phyloP scores from a whole-genome alignment of 257 asterid genomes.

The Forsythia viridissima region DNA sequence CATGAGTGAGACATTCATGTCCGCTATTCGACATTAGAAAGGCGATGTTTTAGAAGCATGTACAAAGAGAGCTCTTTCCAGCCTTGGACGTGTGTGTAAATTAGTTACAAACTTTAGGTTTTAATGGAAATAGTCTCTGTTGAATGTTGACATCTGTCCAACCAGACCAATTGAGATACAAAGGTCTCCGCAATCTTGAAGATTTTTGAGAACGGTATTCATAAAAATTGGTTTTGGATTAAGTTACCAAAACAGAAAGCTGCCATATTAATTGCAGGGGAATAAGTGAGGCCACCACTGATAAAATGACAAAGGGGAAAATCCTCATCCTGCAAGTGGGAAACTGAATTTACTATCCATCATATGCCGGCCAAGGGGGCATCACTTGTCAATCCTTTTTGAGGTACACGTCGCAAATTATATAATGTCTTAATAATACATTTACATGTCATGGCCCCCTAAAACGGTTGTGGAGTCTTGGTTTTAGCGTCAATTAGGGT shows the following conservation, averaged over 20 bases:
- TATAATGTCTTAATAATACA: not conserved
- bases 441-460: not conserved
- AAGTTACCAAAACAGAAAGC: not conserved
- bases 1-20: not conserved
- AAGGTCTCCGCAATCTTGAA: not conserved
- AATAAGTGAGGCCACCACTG: not conserved
- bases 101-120: not conserved
- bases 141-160: not conserved
- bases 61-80: not conserved
- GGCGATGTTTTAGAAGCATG: not conserved
- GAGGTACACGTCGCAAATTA: not conserved
- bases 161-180: not conserved
- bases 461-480: not conserved
- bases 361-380: not conserved
- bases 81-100: not conserved
- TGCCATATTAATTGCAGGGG: not conserved
- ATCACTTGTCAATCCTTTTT: not conserved
- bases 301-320: not conserved
- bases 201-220: not conserved
- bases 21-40: not conserved
- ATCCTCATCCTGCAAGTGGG: conserved; percentile 1
- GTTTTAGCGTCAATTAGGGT: not conserved
- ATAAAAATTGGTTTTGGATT: not conserved
- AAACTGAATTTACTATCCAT: not conserved
- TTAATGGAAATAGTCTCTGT: not conserved